phyloP scores from a whole-genome alignment of 768 basidiomycete species.

The Phanerodontia chrysosporium region DNA sequence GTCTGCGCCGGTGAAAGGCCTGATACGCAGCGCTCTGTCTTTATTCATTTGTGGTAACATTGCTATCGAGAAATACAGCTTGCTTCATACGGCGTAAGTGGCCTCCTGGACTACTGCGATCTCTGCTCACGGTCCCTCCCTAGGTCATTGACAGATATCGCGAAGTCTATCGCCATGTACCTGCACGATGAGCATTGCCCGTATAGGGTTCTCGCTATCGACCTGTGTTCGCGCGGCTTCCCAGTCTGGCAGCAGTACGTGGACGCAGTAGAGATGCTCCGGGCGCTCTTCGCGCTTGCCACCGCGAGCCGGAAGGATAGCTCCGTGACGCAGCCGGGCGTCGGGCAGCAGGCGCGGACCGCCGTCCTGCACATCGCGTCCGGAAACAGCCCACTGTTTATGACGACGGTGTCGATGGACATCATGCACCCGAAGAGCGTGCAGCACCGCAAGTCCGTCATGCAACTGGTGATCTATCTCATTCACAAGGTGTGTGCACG shows the following conservation, averaged over 20 bases:
- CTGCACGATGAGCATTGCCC: conserved; percentile 68
- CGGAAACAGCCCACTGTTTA: conserved; percentile 82
- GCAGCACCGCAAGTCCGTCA: conserved; percentile 78
- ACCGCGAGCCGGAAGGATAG: conserved; percentile 70
- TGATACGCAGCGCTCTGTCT: conserved; percentile 57
- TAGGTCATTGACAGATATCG: conserved; percentile 79
- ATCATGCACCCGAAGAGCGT: conserved; percentile 74
- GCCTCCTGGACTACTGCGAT: background rate
- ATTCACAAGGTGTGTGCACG: conserved; percentile 82
- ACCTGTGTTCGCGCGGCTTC: conserved; percentile 88
- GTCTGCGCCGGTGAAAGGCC: conserved; percentile 56
- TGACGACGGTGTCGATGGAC: conserved; percentile 89
- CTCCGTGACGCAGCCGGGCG: conserved; percentile 55
- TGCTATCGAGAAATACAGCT: conserved; percentile 72
- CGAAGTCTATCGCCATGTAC: conserved; percentile 76
- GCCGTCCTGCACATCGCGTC: conserved; percentile 85
- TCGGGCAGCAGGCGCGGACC: conserved; percentile 71
- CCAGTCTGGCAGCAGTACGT: conserved; percentile 92
- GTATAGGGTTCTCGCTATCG: conserved; percentile 74
- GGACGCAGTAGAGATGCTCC: conserved; percentile 84
- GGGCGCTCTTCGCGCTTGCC: conserved; percentile 77
- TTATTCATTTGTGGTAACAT: conserved; percentile 81
- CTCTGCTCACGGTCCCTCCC: background rate
- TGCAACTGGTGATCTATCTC: conserved; percentile 91
- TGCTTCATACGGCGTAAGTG: conserved; percentile 67